Conservation (phyloP, 2,329 filamentous ascomycete genomes). For the Metarhizium rileyi region DNA sequence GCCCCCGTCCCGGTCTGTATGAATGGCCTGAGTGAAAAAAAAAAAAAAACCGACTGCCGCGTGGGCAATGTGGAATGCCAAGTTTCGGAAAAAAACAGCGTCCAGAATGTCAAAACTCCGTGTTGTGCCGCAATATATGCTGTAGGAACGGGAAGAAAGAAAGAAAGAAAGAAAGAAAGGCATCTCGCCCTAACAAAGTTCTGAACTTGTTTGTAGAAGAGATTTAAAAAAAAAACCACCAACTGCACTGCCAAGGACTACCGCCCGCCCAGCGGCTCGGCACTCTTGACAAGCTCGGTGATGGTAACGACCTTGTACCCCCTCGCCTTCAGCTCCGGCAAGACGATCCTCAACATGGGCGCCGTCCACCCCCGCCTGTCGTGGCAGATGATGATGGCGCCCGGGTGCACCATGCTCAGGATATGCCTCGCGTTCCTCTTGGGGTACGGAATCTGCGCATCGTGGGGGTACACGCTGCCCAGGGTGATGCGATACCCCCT, state of each 20-base stretch:
- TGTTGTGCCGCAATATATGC: no score
- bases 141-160: no score
- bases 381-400: slow-evolving; percentile 77
- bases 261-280: slow-evolving; percentile 18
- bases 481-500: slow-evolving; percentile 67
- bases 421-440: slow-evolving; percentile 68
- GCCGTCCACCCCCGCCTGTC: slow-evolving; percentile 75
- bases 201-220: no score
- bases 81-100: no score
- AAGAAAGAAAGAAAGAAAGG: no score
- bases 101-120: no score
- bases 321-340: slow-evolving; percentile 59
- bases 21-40: no score
- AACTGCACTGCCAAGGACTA: background rate
- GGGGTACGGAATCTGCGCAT: slow-evolving; percentile 69
- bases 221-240: background rate
- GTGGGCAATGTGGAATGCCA: no score
- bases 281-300: slow-evolving; percentile 48
- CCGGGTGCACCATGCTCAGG: slow-evolving; percentile 66
- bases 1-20: no score
- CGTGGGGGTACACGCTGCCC: slow-evolving; percentile 80
- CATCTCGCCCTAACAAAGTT: no score
- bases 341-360: slow-evolving; percentile 63
- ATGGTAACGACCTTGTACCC: slow-evolving; percentile 67
- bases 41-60: no score